A percentile compares a stretch with the other conserved stretches of the same genome.
Conservation (phyloP, 768 basidiomycete species). For the Zangia roseola region DNA sequence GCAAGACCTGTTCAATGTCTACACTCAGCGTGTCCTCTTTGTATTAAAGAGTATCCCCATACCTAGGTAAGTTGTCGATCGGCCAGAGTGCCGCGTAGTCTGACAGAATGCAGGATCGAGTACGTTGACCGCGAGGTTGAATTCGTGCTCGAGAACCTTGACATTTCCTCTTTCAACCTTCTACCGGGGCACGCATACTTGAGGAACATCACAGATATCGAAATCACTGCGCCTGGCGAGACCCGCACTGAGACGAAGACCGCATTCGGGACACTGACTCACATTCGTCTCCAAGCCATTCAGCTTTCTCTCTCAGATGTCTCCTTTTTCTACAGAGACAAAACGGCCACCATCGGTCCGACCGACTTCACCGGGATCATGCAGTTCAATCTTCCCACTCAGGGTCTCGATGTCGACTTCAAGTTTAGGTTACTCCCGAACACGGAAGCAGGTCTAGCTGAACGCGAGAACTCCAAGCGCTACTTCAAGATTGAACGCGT, state of each 20-base stretch:
- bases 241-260: constrained; percentile 40
- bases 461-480: constrained; percentile 45
- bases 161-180: constrained; percentile 63
- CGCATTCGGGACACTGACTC: constrained; percentile 61
- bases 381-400: constrained; percentile 57
- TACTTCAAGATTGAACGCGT: constrained; percentile 62
- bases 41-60: constrained; percentile 64
- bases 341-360: constrained; percentile 50
- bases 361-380: constrained; percentile 61
- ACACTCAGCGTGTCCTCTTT: constrained; percentile 56
- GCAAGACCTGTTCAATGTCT: constrained; percentile 81
- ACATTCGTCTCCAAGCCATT: constrained; percentile 62
- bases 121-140: constrained; percentile 68
- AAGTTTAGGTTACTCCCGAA: constrained; percentile 63
- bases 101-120: constrained; percentile 50
- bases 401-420: constrained; percentile 68
- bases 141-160: constrained; percentile 73
- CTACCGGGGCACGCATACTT: constrained; percentile 71
- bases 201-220: constrained; percentile 66
- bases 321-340: constrained; percentile 74
- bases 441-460: constrained; percentile 37
- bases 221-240: constrained; percentile 44
- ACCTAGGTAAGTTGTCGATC: constrained; percentile 48
- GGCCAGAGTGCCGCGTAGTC: background rate
- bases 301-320: constrained; percentile 63